phyloP scores from a whole-genome alignment of 2,329 filamentous ascomycete genomes.

The Ophiocordyceps unilateralis region DNA sequence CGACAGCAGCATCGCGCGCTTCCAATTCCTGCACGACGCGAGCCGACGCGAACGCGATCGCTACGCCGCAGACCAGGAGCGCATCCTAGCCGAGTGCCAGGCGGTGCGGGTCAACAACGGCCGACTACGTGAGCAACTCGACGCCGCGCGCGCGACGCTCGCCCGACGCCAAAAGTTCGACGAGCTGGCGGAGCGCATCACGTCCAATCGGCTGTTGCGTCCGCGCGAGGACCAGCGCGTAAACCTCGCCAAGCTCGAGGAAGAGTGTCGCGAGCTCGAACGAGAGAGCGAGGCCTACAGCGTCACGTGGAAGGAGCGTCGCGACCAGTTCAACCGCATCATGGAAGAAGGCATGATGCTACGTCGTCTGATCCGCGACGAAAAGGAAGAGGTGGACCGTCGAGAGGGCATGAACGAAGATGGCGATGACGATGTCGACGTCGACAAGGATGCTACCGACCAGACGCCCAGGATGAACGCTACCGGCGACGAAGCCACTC shows the following conservation, averaged over 20 bases:
- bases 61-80: conserved; percentile 64
- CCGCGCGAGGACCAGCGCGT: conserved; percentile 69
- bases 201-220: conserved; percentile 59
- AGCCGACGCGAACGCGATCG: conserved; percentile 71
- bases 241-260: conserved; percentile 64
- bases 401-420: conserved; percentile 66
- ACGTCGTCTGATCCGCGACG: conserved; percentile 72
- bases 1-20: conserved; percentile 68
- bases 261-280: conserved; percentile 77
- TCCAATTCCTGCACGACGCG: conserved; percentile 71
- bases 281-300: conserved; percentile 69
- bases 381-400: conserved; percentile 86
- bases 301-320: conserved; percentile 66
- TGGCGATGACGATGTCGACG: conserved; percentile 40
- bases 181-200: conserved; percentile 73
- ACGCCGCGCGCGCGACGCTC: conserved; percentile 57
- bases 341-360: conserved; percentile 84
- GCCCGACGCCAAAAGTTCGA: conserved; percentile 74
- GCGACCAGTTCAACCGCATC: conserved; percentile 74
- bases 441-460: conserved; percentile 19
- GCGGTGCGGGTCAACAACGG: conserved; percentile 59
- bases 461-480: conserved; percentile 29
- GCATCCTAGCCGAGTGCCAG: conserved; percentile 64
- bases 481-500: conserved; percentile 33
- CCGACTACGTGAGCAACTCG: conserved; percentile 55